Evolutionary conservation across 306 rosid genomes (phyloP).

Genomic region (Dicorynia guianensis): DNA sequence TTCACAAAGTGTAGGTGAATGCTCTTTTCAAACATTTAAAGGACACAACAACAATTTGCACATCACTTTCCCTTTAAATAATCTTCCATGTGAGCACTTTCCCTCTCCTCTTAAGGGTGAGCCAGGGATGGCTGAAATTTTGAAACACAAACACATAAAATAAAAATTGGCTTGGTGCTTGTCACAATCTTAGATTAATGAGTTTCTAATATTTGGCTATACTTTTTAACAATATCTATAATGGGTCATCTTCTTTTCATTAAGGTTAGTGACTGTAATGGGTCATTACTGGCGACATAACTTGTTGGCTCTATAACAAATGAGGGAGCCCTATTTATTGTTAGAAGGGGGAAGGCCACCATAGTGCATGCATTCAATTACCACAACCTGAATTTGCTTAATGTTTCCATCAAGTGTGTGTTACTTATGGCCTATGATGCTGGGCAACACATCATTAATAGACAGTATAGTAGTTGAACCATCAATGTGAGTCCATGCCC

Average conservation of each 20-base stretch:
- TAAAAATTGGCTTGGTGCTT: constrained; percentile 31
- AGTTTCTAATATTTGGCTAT: not conserved
- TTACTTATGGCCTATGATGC: constrained; percentile 43
- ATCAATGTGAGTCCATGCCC: constrained; percentile 49
- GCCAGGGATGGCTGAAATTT: constrained; percentile 24
- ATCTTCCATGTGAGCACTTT: constrained; percentile 48
- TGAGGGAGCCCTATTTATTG: constrained; percentile 45
- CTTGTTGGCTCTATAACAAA: constrained; percentile 48
- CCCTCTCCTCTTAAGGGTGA: constrained; percentile 27
- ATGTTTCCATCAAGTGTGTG: constrained; percentile 47
- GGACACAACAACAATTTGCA: constrained; percentile 53
- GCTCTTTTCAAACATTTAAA: constrained; percentile 86
- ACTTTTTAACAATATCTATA: constrained; percentile 5
- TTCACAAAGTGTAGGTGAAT: constrained; percentile 75
- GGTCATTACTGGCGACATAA: constrained; percentile 45
- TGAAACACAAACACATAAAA: constrained; percentile 31
- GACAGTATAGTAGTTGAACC: constrained; percentile 63
- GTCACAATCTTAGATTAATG: constrained; percentile 44
- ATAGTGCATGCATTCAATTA: constrained; percentile 54
- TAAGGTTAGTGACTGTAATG: constrained; percentile 36
- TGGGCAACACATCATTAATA: constrained; percentile 48
- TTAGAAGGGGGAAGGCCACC: constrained; percentile 31
- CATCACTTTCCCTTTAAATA: constrained; percentile 44
- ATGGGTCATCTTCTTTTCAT: constrained; percentile 17
- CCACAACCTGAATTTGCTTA: constrained; percentile 48